Percentiles rank a stretch among this genome's conserved stretches.
These are phyloP conservation scores for Amanita inopinata DNA, from an alignment of 768 basidiomycete genomes.

Conservation along the genomic window DNA sequence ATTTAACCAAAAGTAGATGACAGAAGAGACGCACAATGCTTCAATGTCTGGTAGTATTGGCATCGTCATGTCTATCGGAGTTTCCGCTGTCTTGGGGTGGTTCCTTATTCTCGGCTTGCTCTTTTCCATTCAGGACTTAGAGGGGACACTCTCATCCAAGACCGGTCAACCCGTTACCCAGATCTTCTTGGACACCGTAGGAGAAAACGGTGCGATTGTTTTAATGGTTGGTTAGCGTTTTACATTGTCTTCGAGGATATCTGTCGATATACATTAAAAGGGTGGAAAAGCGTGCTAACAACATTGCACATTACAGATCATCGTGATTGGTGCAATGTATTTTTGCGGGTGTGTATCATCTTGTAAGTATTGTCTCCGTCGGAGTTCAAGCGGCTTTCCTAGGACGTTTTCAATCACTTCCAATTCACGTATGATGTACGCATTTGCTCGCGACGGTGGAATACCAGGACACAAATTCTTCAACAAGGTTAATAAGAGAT, in stretches of 20 bases:
- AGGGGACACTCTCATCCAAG: slow-evolving; percentile 36
- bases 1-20: slow-evolving; percentile 37
- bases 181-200: slow-evolving; percentile 71
- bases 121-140: slow-evolving; percentile 70
- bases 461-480: slow-evolving; percentile 62
- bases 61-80: slow-evolving; percentile 62
- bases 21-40: slow-evolving; percentile 67
- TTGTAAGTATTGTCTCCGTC: background rate
- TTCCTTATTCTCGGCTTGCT: slow-evolving; percentile 64
- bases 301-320: slow-evolving; percentile 27
- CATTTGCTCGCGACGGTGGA: slow-evolving; percentile 68
- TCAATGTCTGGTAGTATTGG: slow-evolving; percentile 59
- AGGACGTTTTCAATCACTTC: slow-evolving; percentile 72
- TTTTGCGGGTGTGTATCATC: slow-evolving; percentile 48
- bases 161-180: slow-evolving; percentile 70
- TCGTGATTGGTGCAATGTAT: slow-evolving; percentile 65
- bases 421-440: slow-evolving; percentile 79
- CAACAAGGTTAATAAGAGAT: slow-evolving; percentile 46
- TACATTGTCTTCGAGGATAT: background rate
- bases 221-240: slow-evolving; percentile 50
- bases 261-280: background rate
- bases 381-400: background rate
- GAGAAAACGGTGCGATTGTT: slow-evolving; percentile 62
- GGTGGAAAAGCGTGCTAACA: background rate
- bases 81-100: slow-evolving; percentile 66